phyloP scores from a whole-genome alignment of 176 grass and related monocot genomes.

The Echinochloa phyllopogon region DNA sequence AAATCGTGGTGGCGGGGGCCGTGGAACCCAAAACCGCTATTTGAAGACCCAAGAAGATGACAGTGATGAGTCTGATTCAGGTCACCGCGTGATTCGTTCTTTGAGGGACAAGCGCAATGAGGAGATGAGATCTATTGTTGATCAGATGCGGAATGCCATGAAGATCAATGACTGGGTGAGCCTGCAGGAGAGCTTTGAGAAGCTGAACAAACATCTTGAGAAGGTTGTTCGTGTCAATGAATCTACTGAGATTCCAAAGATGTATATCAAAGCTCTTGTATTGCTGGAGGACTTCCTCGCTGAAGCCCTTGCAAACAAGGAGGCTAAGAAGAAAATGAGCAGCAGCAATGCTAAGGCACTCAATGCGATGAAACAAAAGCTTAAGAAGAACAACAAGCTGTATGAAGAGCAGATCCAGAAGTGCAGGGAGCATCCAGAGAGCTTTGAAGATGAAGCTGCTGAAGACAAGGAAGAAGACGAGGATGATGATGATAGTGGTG shows the following conservation, averaged over 20 bases:
- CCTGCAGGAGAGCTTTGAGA: slow-evolving; percentile 89
- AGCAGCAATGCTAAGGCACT: slow-evolving; percentile 89
- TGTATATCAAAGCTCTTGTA: slow-evolving; percentile 89
- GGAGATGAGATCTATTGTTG: slow-evolving; percentile 80
- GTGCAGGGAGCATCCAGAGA: slow-evolving; percentile 67
- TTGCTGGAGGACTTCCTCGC: slow-evolving; percentile 89
- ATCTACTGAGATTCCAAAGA: slow-evolving; percentile 68
- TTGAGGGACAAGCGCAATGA: slow-evolving; percentile 83
- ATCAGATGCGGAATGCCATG: slow-evolving; percentile 96
- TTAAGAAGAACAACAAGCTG: slow-evolving; percentile 98
- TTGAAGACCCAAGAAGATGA: slow-evolving; percentile 53
- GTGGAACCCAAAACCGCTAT: slow-evolving; percentile 52
- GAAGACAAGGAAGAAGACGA: slow-evolving; percentile 59
- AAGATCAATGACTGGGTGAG: slow-evolving; percentile 99
- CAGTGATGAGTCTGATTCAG: slow-evolving; percentile 78
- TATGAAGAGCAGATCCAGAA: slow-evolving; percentile 79
- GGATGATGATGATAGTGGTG: slow-evolving; percentile 41
- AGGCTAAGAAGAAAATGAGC: slow-evolving; percentile 99
- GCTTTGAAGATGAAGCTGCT: slow-evolving; percentile 60
- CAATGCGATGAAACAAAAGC: slow-evolving; percentile 88
- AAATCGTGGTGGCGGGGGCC: slow-evolving; percentile 30
- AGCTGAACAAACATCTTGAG: slow-evolving; percentile 96
- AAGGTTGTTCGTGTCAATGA: slow-evolving; percentile 93
- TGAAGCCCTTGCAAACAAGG: slow-evolving; percentile 93
- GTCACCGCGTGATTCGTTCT: slow-evolving; percentile 75